These are phyloP conservation scores for Apiospora kogelbergensis DNA, from an alignment of 2,329 filamentous ascomycete genomes.

Conservation along the genomic window DNA sequence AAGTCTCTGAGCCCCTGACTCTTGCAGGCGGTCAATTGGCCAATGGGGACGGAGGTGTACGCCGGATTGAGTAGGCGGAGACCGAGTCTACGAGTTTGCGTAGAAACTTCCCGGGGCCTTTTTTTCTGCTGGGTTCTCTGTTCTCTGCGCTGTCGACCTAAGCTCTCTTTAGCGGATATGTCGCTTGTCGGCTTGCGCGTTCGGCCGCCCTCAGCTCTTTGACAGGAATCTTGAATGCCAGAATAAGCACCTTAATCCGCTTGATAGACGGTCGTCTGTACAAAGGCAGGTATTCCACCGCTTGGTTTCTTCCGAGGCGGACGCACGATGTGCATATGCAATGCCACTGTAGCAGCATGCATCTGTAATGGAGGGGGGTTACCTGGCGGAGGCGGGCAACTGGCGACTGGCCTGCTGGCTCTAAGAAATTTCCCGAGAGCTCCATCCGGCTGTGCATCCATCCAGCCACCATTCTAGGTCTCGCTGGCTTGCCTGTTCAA, in stretches of 20 bases:
- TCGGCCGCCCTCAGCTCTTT: too few species aligned
- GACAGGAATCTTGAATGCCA: background rate
- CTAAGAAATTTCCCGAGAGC: background rate
- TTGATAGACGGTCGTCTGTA: background rate
- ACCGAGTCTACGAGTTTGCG: background rate
- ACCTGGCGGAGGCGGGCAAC: too few species aligned
- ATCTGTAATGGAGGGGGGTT: background rate
- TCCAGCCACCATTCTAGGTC: background rate
- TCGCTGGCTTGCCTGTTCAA: background rate
- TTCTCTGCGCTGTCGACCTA: background rate
- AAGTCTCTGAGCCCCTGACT: background rate
- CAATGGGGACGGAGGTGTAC: slow-evolving; percentile 4
- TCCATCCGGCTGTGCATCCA: background rate
- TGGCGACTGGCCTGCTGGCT: background rate
- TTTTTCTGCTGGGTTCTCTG: background rate
- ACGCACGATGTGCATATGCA: background rate
- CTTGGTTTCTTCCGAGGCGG: background rate
- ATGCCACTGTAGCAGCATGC: background rate
- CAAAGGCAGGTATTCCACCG: background rate
- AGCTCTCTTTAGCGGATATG: background rate
- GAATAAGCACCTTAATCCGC: background rate
- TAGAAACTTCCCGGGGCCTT: background rate
- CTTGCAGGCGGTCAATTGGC: background rate
- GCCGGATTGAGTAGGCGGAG: slow-evolving; percentile 2
- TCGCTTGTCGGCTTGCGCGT: background rate